Conservation (phyloP, 257 asterid genomes). For the Scutellaria galericulata region DNA sequence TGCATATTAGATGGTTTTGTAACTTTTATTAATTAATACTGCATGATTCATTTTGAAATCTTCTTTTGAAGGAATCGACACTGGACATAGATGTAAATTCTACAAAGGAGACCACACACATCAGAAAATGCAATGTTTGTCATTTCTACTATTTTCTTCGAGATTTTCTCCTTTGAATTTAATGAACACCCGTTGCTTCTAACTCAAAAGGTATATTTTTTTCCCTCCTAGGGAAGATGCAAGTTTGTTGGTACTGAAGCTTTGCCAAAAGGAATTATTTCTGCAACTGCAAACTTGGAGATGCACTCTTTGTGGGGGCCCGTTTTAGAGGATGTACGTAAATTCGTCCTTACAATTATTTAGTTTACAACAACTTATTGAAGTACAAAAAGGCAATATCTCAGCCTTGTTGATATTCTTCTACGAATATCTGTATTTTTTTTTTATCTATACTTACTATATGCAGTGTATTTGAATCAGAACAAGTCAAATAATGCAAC, state of each 20-base stretch:
- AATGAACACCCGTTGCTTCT: background rate
- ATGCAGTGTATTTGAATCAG: conserved; percentile 44
- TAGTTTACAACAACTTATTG: background rate
- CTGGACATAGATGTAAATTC: conserved; percentile 27
- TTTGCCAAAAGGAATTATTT: conserved; percentile 76
- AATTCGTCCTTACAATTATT: conserved; percentile 27
- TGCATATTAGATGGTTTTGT: background rate
- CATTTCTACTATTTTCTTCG: background rate
- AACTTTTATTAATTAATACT: background rate
- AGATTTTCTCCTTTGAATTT: conserved; percentile 5
- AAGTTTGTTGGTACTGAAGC: conserved; percentile 62
- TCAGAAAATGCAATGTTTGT: conserved; percentile 59
- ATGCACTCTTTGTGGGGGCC: conserved; percentile 80
- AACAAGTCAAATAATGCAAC: conserved; percentile 42
- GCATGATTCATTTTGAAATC: conserved; percentile 7
- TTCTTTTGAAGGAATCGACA: conserved; percentile 39
- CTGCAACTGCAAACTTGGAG: conserved; percentile 68
- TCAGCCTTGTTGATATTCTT: background rate
- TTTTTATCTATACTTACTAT: conserved; percentile 18
- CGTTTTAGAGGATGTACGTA: conserved; percentile 51
- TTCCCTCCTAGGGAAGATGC: conserved; percentile 54
- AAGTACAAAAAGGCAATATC: background rate
- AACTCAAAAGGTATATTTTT: conserved; percentile 4
- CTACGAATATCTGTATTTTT: background rate
- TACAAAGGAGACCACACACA: conserved; percentile 27